These are phyloP conservation scores for Quercus glauca DNA, from an alignment of 306 rosid genomes.

Conservation along the genomic window DNA sequence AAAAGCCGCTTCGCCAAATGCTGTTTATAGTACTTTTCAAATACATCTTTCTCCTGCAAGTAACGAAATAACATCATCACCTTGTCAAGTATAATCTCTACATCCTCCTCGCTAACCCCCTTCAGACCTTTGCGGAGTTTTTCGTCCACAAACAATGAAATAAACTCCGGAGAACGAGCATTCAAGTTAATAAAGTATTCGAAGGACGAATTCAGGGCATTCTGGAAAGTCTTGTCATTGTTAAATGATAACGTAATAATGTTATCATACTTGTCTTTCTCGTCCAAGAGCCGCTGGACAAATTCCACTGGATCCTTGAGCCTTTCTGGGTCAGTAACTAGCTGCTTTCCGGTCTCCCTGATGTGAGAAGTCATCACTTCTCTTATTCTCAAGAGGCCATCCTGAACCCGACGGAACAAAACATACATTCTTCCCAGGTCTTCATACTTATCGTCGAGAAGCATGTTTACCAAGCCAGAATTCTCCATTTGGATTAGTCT, in stretches of 20 bases:
- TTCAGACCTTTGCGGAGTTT: constrained; percentile 76
- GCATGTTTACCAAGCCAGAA: constrained; percentile 80
- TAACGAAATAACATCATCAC: constrained; percentile 80
- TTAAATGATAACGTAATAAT: constrained; percentile 62
- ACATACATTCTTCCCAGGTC: constrained; percentile 80
- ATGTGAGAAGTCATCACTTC: constrained; percentile 81
- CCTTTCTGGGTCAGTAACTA: constrained; percentile 82
- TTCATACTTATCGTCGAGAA: constrained; percentile 68
- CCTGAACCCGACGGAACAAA: constrained; percentile 61
- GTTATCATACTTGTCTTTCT: constrained; percentile 75
- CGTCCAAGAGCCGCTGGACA: constrained; percentile 77
- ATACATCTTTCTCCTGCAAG: constrained; percentile 80
- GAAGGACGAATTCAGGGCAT: constrained; percentile 87
- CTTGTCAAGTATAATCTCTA: constrained; percentile 78
- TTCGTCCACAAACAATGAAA: constrained; percentile 82
- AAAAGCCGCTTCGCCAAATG: constrained; percentile 88
- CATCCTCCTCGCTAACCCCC: constrained; percentile 92
- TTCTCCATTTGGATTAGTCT: constrained; percentile 78
- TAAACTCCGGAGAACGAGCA: constrained; percentile 71
- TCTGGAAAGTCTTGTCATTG: constrained; percentile 89
- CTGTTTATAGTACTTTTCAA: constrained; percentile 81
- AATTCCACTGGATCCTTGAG: constrained; percentile 82
- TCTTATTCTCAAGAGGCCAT: constrained; percentile 54
- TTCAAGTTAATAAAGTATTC: constrained; percentile 77
- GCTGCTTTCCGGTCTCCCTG: constrained; percentile 68